These are phyloP conservation scores for Diaporthe helianthi DNA, from an alignment of 2,329 filamentous ascomycete genomes.

Conservation along the genomic window DNA sequence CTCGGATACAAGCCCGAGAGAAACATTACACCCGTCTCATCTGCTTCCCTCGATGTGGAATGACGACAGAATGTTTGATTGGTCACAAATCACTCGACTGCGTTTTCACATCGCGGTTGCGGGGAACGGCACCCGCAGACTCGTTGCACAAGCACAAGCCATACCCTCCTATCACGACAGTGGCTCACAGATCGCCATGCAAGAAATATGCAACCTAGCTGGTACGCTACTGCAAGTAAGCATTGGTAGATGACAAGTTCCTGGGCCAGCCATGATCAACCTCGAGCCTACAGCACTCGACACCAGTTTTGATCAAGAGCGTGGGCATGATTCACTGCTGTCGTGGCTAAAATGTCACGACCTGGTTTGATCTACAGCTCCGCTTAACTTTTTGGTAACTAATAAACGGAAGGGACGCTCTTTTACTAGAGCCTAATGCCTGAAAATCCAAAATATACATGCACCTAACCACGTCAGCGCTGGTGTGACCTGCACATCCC, in stretches of 20 bases:
- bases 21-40: background rate
- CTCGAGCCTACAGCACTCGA: background rate
- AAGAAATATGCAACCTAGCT: background rate
- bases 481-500: too few species aligned
- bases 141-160: background rate
- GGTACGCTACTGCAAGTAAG: background rate
- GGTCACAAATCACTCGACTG: background rate
- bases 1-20: background rate
- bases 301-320: background rate
- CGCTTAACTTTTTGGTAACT: background rate
- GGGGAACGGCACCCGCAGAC: too few species aligned
- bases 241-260: background rate
- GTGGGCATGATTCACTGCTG: background rate
- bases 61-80: background rate
- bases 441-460: background rate
- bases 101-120: background rate
- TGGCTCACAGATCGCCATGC: background rate
- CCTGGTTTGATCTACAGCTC: background rate
- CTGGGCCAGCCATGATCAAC: background rate
- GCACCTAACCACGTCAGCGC: background rate
- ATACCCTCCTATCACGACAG: background rate
- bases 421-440: background rate
- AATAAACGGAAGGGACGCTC: background rate
- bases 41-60: background rate
- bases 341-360: background rate